Conservation (phyloP, 371 early-diverging fungal species). For the Mucor indicus region DNA sequence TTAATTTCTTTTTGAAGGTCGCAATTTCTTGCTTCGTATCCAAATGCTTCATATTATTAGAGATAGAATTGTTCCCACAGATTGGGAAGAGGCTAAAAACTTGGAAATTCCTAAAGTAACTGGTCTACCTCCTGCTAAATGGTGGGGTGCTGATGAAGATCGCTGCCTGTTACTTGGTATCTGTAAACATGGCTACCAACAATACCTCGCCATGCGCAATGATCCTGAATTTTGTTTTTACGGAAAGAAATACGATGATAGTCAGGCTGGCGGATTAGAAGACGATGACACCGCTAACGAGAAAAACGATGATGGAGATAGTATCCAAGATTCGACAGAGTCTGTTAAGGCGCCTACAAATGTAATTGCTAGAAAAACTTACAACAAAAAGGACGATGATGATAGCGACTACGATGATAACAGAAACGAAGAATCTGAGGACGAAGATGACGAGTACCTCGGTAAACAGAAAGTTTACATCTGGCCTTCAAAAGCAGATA, state of each 20-base stretch:
- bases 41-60: conserved; percentile 71
- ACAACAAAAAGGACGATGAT: conserved; percentile 8
- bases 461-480: conserved; percentile 31
- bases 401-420: conserved; percentile 18
- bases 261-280: conserved; percentile 29
- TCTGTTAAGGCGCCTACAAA: neutral
- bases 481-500: conserved; percentile 69
- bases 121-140: conserved; percentile 58
- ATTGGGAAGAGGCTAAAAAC: conserved; percentile 51
- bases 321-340: conserved; percentile 6
- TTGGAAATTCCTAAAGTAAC: conserved; percentile 58
- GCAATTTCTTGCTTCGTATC: conserved; percentile 70
- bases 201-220: conserved; percentile 58
- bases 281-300: conserved; percentile 28
- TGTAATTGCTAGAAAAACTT: neutral
- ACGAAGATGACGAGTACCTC: conserved; percentile 31
- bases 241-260: conserved; percentile 45
- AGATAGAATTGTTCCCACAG: conserved; percentile 56
- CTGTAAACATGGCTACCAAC: conserved; percentile 78
- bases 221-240: conserved; percentile 69
- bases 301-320: conserved; percentile 22
- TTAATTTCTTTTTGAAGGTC: conserved; percentile 9
- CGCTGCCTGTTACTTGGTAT: conserved; percentile 73
- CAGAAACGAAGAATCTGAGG: neutral
- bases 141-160: conserved; percentile 82